A percentile compares a stretch with the other conserved stretches of the same genome.
Evolutionary conservation across 148 eudicot species (phyloP).

Genomic region (Persicaria maculosa): DNA sequence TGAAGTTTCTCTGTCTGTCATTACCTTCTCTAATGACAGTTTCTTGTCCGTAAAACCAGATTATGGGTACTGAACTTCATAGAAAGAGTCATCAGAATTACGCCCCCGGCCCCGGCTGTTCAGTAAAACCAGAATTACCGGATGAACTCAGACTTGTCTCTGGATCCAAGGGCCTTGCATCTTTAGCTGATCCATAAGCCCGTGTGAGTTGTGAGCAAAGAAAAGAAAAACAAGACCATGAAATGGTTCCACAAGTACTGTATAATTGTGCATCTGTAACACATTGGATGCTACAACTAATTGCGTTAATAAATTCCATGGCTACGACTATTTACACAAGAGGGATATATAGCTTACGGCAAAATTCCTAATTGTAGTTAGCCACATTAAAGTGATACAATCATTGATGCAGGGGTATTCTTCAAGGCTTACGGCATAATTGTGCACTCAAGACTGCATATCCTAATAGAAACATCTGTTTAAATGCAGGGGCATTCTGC

Average conservation of each 20-base stretch:
- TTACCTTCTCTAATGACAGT: too few relatives aligned
- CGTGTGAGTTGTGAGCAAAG: neutral
- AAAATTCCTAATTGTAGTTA: neutral
- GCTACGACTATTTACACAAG: neutral
- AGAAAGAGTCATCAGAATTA: too few relatives aligned
- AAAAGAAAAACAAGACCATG: neutral
- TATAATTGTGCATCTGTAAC: neutral
- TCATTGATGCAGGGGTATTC: neutral
- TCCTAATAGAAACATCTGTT: neutral
- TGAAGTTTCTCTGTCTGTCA: too few relatives aligned
- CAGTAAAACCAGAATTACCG: neutral
- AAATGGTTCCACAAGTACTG: neutral
- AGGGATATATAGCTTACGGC: neutral
- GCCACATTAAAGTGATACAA: neutral
- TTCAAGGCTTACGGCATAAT: too few relatives aligned
- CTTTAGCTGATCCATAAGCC: neutral
- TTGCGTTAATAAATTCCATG: too few relatives aligned
- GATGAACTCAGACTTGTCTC: neutral
- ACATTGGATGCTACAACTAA: neutral
- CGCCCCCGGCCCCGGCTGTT: too few relatives aligned
- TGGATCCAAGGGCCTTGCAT: neutral
- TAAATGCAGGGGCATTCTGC: neutral
- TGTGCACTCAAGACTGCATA: too few relatives aligned
- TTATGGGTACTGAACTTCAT: too few relatives aligned
- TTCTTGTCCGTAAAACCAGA: too few relatives aligned